Base-by-base conservation (phyloP, 1,284 basidiomycete species). In the Sutorius eximius region DNA sequence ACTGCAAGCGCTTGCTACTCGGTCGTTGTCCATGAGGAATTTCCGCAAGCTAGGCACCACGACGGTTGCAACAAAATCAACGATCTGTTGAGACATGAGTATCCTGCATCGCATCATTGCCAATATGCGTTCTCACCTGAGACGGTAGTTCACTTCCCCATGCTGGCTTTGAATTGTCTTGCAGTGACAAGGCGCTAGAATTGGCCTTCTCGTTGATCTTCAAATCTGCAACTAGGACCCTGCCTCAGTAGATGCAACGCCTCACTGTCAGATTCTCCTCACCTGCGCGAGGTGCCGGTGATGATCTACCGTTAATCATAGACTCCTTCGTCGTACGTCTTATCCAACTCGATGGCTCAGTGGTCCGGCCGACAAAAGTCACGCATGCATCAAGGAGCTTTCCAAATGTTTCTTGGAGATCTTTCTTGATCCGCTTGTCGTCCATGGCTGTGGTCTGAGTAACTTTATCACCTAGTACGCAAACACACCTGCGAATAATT, bases 401-500 rank as follows among this genome's bases (percentile, higher is more conserved):
- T 40, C 85, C 82, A 64, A 91, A 95, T 0, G 82, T 87, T 56
- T 99, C 96, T 82, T 96, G 94, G 16, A 98, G 75, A 57, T 99
- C 96, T 64, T 93, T 90, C n/a, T 91, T 83, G 52, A 95, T 76
- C 20, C 91, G 82, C 18, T 86, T 82, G 71, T 99, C 96, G 57
- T 98, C 96, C 68, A 96, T 80, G 0, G 93, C 91, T 4, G 89
- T 86, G 0, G 93, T 95, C 64, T 92, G 89, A 3, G 89, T 85
- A 15, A 98, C 80, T 68, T 93, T 96, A 58, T 93, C 86, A 0
- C 89, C 87, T 16, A 98, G 71, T 2, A 87, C 80, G 3, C 86
- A 87, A 34, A 97, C 75, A 70, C 93, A 93, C 60, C 93, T 94
- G 56, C 3, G 32, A 45, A 51, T 27, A 1, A 27, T 27, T 43